phyloP scores from a whole-genome alignment of 2,329 filamentous ascomycete species.

The Microdochium paspali region DNA sequence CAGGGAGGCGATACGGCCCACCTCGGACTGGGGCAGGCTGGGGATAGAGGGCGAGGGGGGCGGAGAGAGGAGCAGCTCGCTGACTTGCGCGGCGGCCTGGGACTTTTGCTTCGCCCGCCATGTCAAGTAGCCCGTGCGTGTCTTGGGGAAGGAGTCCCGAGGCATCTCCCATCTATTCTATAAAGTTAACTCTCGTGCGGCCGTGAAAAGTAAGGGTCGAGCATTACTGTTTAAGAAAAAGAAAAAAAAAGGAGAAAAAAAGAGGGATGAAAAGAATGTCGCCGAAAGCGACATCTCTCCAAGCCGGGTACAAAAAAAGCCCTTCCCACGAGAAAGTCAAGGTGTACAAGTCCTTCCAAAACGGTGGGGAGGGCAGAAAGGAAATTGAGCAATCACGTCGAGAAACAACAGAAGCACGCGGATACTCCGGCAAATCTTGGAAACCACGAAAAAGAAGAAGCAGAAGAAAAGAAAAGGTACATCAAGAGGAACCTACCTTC shows the following conservation, averaged over 20 bases:
- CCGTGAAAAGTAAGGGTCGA: too few relatives aligned
- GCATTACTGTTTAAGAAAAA: too few relatives aligned
- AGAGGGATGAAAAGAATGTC: constrained; percentile 1
- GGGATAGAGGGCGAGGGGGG: constrained; percentile 14
- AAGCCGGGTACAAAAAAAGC: too few relatives aligned
- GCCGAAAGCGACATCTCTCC: too few relatives aligned
- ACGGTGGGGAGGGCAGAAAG: too few relatives aligned
- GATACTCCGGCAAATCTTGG: too few relatives aligned
- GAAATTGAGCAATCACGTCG: too few relatives aligned
- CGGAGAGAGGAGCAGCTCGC: constrained; percentile 38
- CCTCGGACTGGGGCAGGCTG: constrained; percentile 34
- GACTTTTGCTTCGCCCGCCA: constrained; percentile 70
- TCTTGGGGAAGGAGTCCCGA: constrained; percentile 63
- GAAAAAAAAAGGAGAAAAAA: not conserved
- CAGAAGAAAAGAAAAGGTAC: not conserved
- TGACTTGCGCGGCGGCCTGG: constrained; percentile 45
- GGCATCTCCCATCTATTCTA: constrained; percentile 64
- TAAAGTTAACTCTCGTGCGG: not conserved
- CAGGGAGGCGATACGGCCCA: constrained; percentile 56
- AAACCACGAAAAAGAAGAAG: not conserved
- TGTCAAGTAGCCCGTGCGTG: constrained; percentile 65
- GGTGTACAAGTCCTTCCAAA: too few relatives aligned
- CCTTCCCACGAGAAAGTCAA: too few relatives aligned
- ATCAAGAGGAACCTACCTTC: constrained; percentile 34
- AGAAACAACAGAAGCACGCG: too few relatives aligned